phyloP scores from a whole-genome alignment of 202 grass and related monocot genomes.

The Elaeis oleifera region DNA sequence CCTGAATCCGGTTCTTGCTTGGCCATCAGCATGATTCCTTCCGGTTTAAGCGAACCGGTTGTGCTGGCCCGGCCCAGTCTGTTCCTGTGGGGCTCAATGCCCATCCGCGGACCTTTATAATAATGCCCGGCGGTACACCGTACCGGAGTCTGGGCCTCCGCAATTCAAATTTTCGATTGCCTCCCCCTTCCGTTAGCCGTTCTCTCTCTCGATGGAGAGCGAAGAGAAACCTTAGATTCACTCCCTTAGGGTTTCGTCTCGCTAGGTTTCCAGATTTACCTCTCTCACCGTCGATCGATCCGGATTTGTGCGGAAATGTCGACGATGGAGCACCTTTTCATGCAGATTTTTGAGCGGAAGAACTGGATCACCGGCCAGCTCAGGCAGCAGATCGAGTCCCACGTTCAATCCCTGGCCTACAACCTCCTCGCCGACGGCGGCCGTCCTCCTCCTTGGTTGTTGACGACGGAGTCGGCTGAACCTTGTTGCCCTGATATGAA shows the following conservation, averaged over 20 bases:
- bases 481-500: background rate
- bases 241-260: slow-evolving; percentile 16
- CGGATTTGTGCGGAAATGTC: slow-evolving; percentile 11
- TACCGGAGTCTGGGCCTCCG: no score
- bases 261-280: background rate
- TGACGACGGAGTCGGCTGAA: background rate
- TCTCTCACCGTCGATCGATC: background rate
- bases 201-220: background rate
- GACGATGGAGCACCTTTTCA: slow-evolving; percentile 57
- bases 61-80: no score
- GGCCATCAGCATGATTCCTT: no score
- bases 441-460: slow-evolving; percentile 52
- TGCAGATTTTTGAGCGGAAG: slow-evolving; percentile 48
- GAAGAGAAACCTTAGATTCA: slow-evolving; percentile 1
- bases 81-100: no score
- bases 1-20: no score
- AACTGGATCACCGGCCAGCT: slow-evolving; percentile 41
- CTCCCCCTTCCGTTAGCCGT: background rate
- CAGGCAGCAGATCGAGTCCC: slow-evolving; percentile 39
- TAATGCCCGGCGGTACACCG: no score
- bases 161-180: slow-evolving; percentile 33
- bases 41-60: no score
- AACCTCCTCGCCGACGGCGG: slow-evolving; percentile 38
- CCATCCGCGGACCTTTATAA: no score
- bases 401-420: slow-evolving; percentile 47